Evolutionary conservation across 345 rosid species (phyloP).

Genomic region (Hypericum androsaemum): DNA sequence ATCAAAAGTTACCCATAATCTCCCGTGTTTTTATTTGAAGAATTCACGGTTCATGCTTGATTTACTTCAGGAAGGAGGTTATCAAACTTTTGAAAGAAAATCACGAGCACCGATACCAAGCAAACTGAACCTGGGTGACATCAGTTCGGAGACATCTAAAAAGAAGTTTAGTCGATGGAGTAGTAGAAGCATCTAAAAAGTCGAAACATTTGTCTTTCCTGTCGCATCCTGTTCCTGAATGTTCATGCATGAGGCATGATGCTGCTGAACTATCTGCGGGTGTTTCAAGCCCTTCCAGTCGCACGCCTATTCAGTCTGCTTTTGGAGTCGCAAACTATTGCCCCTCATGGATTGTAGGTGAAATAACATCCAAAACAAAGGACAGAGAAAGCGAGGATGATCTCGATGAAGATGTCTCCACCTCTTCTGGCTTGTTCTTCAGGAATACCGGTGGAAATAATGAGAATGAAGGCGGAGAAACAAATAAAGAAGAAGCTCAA

Average conservation of each 20-base stretch:
- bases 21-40: neutral
- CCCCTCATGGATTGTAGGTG: constrained; percentile 62
- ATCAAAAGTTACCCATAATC: too few species aligned
- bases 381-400: constrained; percentile 74
- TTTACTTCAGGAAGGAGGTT: constrained; percentile 42
- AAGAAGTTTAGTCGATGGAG: constrained; percentile 59
- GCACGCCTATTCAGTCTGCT: constrained; percentile 23
- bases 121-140: constrained; percentile 72
- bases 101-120: constrained; percentile 58
- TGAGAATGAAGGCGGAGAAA: constrained; percentile 55
- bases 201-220: constrained; percentile 59
- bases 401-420: constrained; percentile 60
- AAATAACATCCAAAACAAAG: constrained; percentile 25
- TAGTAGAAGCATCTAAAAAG: constrained; percentile 39
- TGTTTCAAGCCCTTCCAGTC: constrained; percentile 22
- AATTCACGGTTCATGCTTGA: neutral
- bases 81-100: constrained; percentile 58
- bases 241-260: constrained; percentile 48
- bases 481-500: constrained; percentile 64
- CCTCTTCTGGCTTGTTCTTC: constrained; percentile 61
- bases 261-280: constrained; percentile 16
- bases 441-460: constrained; percentile 32
- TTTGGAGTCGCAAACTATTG: constrained; percentile 55
- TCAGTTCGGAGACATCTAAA: constrained; percentile 61
- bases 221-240: constrained; percentile 80